phyloP scores from a whole-genome alignment of 306 rosid genomes.

The Quercus glauca region DNA sequence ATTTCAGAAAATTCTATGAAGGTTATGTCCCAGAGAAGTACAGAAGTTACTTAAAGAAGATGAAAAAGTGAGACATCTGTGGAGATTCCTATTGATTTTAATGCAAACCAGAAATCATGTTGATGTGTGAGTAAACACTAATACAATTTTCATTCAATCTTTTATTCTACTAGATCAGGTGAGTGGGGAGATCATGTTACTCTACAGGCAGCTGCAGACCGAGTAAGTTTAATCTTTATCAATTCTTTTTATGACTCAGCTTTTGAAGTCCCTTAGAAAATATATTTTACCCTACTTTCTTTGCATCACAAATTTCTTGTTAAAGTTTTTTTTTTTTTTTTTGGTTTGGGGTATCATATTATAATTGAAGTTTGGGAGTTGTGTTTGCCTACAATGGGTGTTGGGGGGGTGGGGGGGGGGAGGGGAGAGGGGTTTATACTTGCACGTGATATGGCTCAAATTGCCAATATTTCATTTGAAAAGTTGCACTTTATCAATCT shows the following conservation, averaged over 20 bases:
- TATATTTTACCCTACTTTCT: neutral
- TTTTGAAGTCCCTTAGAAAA: neutral
- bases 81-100: constrained; percentile 30
- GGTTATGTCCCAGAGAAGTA: constrained; percentile 88
- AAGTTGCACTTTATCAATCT: too few species aligned
- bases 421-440: too few species aligned
- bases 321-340: neutral
- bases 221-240: constrained; percentile 47
- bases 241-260: neutral
- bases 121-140: constrained; percentile 25
- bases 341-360: too few species aligned
- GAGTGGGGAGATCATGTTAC: constrained; percentile 99
- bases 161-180: constrained; percentile 64
- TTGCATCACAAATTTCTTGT: neutral
- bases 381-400: neutral
- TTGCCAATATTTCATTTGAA: too few species aligned
- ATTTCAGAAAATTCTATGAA: constrained; percentile 71
- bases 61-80: constrained; percentile 82
- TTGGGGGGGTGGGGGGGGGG: too few species aligned
- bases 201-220: constrained; percentile 95
- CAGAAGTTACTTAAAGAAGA: constrained; percentile 71
- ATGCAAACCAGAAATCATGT: constrained; percentile 23
- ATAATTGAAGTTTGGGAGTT: neutral
- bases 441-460: too few species aligned
- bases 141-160: constrained; percentile 23